Conservation (phyloP, 768 basidiomycete genomes). For the Ephemerocybe angulata region DNA sequence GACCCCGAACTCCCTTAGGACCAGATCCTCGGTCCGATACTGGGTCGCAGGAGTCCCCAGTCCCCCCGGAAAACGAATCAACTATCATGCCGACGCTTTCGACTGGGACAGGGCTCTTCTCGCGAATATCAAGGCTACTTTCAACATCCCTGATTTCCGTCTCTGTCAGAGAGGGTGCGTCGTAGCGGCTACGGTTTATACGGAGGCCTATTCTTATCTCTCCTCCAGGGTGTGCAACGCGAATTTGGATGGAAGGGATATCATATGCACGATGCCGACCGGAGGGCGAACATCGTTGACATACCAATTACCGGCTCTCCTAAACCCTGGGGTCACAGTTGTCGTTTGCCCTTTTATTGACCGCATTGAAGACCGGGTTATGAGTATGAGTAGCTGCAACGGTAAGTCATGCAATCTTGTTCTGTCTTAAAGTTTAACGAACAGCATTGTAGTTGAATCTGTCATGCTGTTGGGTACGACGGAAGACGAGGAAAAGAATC, state of each 20-base stretch:
- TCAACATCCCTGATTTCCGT: constrained; percentile 65
- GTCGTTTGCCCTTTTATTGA: constrained; percentile 83
- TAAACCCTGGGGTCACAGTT: constrained; percentile 75
- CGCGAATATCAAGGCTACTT: constrained; percentile 58
- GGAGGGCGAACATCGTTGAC: constrained; percentile 92
- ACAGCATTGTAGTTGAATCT: constrained; percentile 75
- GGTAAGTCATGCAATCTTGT: constrained; percentile 36
- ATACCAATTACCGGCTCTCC: constrained; percentile 86
- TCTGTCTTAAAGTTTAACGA: neutral
- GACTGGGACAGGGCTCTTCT: constrained; percentile 60
- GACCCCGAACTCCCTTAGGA: neutral
- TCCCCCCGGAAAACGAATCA: constrained; percentile 30
- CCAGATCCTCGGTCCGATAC: neutral
- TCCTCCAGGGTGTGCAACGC: constrained; percentile 75
- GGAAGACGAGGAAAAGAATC: constrained; percentile 44
- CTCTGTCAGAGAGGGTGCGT: constrained; percentile 83
- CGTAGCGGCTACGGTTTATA: neutral
- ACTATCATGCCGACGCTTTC: constrained; percentile 55
- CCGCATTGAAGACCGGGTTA: constrained; percentile 75
- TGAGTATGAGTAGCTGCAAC: constrained; percentile 65
- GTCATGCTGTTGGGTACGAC: constrained; percentile 77
- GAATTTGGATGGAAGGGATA: constrained; percentile 80
- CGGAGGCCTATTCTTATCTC: neutral
- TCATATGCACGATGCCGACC: constrained; percentile 87
- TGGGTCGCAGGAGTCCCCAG: too few species aligned